Conservation (phyloP, 2,329 filamentous ascomycete species). For the Pleoardoris graminearum region DNA sequence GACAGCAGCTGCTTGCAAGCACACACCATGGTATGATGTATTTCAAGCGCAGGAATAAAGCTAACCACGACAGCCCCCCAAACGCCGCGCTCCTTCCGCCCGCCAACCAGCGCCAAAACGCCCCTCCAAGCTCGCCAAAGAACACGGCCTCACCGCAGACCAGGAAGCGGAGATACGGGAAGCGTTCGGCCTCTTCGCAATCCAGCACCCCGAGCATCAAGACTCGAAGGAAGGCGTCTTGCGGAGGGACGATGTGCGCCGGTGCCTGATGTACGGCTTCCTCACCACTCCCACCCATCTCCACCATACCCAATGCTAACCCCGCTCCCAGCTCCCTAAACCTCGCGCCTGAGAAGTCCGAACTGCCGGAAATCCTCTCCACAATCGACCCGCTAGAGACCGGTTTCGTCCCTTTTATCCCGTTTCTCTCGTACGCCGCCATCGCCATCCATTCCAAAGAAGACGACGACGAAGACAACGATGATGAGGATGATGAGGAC, state of each 20-base stretch:
- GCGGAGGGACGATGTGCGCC: constrained; percentile 50
- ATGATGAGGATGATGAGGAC: constrained; percentile 52
- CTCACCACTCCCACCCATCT: background rate
- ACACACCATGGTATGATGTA: constrained; percentile 24
- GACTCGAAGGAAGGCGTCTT: constrained; percentile 64
- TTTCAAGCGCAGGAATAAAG: background rate
- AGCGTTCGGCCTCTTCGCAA: constrained; percentile 78
- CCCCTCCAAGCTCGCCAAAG: constrained; percentile 86
- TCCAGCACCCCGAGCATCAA: constrained; percentile 57
- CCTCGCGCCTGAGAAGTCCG: constrained; percentile 65
- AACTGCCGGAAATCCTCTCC: constrained; percentile 75
- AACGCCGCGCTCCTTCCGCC: constrained; percentile 29
- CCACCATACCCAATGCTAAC: background rate
- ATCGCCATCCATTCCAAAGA: constrained; percentile 68
- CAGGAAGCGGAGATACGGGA: constrained; percentile 91
- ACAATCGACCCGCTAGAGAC: constrained; percentile 81
- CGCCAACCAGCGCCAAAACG: constrained; percentile 49
- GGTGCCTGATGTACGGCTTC: constrained; percentile 55
- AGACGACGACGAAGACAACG: constrained; percentile 48
- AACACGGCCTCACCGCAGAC: constrained; percentile 80
- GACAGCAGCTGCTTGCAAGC: background rate
- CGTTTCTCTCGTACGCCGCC: constrained; percentile 86
- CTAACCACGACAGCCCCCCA: constrained; percentile 32
- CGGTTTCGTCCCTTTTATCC: constrained; percentile 76
- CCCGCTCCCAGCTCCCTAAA: constrained; percentile 70